Evolutionary conservation across 2,329 filamentous ascomycete genomes (phyloP).

Genomic region (Fusarium newnesense): DNA sequence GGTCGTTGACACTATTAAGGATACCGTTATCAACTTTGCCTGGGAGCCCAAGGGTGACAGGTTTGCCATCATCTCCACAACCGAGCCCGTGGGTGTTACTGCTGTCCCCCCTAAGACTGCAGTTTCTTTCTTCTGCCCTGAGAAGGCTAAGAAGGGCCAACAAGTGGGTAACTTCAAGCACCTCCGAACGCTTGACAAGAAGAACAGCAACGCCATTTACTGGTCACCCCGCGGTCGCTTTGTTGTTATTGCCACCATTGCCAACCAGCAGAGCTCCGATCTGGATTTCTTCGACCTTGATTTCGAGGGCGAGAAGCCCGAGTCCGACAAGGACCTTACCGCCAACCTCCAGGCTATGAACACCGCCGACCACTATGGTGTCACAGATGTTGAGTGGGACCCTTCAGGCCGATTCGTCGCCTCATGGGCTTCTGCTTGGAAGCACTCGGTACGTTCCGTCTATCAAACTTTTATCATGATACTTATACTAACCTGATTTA

Average conservation of each 20-base stretch:
- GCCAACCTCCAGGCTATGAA: conserved; percentile 97
- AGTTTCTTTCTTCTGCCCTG: conserved; percentile 95
- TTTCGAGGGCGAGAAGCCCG: conserved; percentile 96
- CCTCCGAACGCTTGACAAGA: conserved; percentile 95
- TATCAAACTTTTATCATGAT: conserved; percentile 39
- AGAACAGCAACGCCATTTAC: conserved; percentile 99
- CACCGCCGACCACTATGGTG: conserved; percentile 93
- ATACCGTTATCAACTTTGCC: conserved; percentile 98
- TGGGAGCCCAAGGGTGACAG: conserved; percentile 99
- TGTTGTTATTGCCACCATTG: conserved; percentile 91
- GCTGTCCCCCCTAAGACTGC: conserved; percentile 93
- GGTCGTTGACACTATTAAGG: conserved; percentile 97
- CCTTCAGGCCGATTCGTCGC: conserved; percentile 94
- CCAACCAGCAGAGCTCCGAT: conserved; percentile 92
- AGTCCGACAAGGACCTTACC: conserved; percentile 91
- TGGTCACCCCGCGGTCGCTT: conserved; percentile 97
- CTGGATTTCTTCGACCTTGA: conserved; percentile 98
- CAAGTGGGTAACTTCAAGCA: conserved; percentile 94
- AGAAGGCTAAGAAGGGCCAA: conserved; percentile 91
- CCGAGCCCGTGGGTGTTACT: conserved; percentile 80
- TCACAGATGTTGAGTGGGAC: conserved; percentile 98
- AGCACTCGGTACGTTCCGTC: conserved; percentile 79
- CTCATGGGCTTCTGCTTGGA: conserved; percentile 94
- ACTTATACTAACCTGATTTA: conserved; percentile 51
- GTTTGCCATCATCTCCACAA: conserved; percentile 95